Evolutionary conservation across 1,284 basidiomycete genomes (phyloP).

Genomic region (Leccinum cinnamomeum): DNA sequence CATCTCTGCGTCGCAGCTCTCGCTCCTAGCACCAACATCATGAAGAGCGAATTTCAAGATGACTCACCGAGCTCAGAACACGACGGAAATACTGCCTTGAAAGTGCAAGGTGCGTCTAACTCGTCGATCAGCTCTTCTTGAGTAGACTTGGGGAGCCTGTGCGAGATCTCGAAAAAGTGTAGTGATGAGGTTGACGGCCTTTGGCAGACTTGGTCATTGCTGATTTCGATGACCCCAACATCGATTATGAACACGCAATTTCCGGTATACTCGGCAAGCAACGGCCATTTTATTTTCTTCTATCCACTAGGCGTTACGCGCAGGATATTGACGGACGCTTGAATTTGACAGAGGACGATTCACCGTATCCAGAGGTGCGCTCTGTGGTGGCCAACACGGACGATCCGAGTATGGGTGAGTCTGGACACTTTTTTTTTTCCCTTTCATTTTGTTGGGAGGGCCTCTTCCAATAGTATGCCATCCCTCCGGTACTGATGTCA

Average conservation of each 20-base stretch:
- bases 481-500: not conserved
- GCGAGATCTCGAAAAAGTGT: not conserved
- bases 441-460: too few relatives aligned
- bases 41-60: not conserved
- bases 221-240: constrained; percentile 66
- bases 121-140: not conserved
- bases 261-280: constrained; percentile 39
- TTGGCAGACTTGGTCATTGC: constrained; percentile 15
- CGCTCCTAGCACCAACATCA: not conserved
- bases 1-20: not conserved
- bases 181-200: not conserved
- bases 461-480: not conserved
- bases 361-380: constrained; percentile 74
- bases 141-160: not conserved
- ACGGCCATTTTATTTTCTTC: not conserved
- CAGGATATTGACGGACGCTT: not conserved
- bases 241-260: constrained; percentile 47
- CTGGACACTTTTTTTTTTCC: too few relatives aligned
- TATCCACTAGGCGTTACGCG: not conserved
- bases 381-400: constrained; percentile 76
- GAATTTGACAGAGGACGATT: constrained; percentile 46
- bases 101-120: not conserved
- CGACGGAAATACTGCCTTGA: not conserved
- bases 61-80: not conserved
- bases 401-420: constrained; percentile 55